These are phyloP conservation scores for Vitis hybrid DNA, from an alignment of 177 flowering plant species.

Conservation along the genomic window DNA sequence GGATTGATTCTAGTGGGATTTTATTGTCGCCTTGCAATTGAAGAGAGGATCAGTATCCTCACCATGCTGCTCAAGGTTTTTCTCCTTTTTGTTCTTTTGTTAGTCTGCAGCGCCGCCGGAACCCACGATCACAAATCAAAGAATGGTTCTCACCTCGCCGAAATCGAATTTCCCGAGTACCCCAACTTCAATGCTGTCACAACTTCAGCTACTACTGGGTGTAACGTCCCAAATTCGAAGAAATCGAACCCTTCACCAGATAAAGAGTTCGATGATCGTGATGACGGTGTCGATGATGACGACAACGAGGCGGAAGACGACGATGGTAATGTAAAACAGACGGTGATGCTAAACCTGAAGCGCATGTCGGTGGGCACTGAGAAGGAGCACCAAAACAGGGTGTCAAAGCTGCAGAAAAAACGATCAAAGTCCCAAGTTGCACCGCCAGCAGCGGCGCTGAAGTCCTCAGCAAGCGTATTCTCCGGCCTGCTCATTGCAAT, in stretches of 20 bases:
- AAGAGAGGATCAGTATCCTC: neutral
- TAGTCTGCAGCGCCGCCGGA: slow-evolving; percentile 7
- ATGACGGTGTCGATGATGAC: slow-evolving; percentile 11
- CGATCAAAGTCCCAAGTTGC: slow-evolving; percentile 7
- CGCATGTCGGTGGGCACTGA: slow-evolving; percentile 23
- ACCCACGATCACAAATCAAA: slow-evolving; percentile 12
- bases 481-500: slow-evolving; percentile 65
- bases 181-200: slow-evolving; percentile 55
- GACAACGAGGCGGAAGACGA: slow-evolving; percentile 3
- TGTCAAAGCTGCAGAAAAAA: slow-evolving; percentile 26
- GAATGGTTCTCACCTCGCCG: slow-evolving; percentile 45
- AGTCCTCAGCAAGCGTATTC: slow-evolving; percentile 17
- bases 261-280: neutral
- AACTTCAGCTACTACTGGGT: slow-evolving; percentile 40
- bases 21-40: too few species aligned
- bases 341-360: slow-evolving; percentile 55
- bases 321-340: neutral
- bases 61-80: slow-evolving; percentile 8
- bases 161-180: slow-evolving; percentile 59
- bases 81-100: slow-evolving; percentile 11
- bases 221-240: slow-evolving; percentile 23
- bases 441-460: slow-evolving; percentile 21
- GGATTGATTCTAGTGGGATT: too few species aligned
- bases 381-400: slow-evolving; percentile 43
- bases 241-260: slow-evolving; percentile 1